phyloP scores from a whole-genome alignment of 306 rosid genomes.

The Canavalia ensiformis region DNA sequence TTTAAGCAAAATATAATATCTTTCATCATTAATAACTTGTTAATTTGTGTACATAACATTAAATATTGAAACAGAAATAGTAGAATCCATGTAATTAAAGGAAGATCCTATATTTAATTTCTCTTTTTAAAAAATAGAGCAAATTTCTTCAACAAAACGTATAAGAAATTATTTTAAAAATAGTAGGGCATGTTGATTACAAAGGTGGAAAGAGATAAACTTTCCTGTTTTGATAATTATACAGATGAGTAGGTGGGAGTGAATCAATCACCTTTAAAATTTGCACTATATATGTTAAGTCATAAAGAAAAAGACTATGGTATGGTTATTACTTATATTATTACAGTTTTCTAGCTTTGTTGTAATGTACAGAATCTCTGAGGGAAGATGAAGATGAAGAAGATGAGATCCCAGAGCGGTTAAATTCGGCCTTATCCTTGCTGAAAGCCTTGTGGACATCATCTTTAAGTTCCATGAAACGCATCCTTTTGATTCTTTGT shows the following conservation, averaged over 20 bases:
- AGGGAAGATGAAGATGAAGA: conserved; percentile 69
- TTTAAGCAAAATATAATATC: too few species aligned
- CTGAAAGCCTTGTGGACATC: conserved; percentile 89
- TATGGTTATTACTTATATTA: neutral
- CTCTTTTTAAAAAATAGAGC: neutral
- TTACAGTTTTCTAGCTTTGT: conserved; percentile 70
- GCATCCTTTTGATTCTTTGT: conserved; percentile 68
- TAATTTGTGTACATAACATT: too few species aligned
- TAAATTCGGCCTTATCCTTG: conserved; percentile 80
- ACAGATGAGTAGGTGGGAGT: conserved; percentile 28
- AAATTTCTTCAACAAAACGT: neutral
- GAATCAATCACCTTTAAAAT: conserved; percentile 12
- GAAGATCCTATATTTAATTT: neutral
- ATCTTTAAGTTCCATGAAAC: conserved; percentile 87
- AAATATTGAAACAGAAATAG: neutral
- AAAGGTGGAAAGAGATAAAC: conserved; percentile 16
- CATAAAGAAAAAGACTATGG: conserved; percentile 39
- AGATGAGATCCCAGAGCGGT: conserved; percentile 60
- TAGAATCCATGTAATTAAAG: neutral
- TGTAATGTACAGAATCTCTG: conserved; percentile 59
- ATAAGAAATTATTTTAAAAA: conserved; percentile 12
- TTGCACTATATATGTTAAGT: conserved; percentile 23
- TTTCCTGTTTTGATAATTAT: conserved; percentile 36
- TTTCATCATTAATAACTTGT: too few species aligned
- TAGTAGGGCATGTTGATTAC: conserved; percentile 9